Conservation (phyloP, 2,329 filamentous ascomycete genomes). For the Exophiala aquamarina region DNA sequence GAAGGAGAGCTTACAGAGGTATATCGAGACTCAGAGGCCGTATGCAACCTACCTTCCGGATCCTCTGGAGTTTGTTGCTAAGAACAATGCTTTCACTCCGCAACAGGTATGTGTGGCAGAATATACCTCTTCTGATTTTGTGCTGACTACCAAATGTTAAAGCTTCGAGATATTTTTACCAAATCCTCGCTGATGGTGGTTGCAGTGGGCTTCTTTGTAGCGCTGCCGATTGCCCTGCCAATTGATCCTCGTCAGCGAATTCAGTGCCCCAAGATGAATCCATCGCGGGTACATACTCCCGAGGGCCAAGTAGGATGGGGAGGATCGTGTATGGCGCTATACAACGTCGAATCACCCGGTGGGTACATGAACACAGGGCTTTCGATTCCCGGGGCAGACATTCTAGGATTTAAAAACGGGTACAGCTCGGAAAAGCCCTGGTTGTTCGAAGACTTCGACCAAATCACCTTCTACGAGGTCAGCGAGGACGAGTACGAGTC, state of each 20-base stretch:
- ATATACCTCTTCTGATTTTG: not conserved
- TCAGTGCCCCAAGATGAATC: conserved; percentile 58
- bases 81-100: conserved; percentile 53
- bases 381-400: conserved; percentile 56
- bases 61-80: conserved; percentile 59
- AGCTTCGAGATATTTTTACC: conserved; percentile 53
- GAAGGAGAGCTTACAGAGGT: conserved; percentile 57
- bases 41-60: conserved; percentile 64
- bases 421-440: conserved; percentile 50
- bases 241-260: conserved; percentile 56
- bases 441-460: conserved; percentile 59
- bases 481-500: conserved; percentile 52
- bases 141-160: conserved; percentile 3
- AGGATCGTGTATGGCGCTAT: conserved; percentile 55
- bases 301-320: conserved; percentile 58
- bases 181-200: conserved; percentile 53
- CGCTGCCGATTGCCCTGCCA: conserved; percentile 53
- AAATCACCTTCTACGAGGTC: conserved; percentile 57
- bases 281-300: conserved; percentile 56
- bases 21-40: conserved; percentile 61
- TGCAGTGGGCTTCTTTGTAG: conserved; percentile 57
- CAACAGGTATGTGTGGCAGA: conserved; percentile 32
- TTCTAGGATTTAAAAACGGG: conserved; percentile 52
- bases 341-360: conserved; percentile 58
- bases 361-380: conserved; percentile 57